These are phyloP conservation scores for Chaetomium cochliodes DNA, from an alignment of 495 filamentous ascomycete genomes.

Conservation along the genomic window DNA sequence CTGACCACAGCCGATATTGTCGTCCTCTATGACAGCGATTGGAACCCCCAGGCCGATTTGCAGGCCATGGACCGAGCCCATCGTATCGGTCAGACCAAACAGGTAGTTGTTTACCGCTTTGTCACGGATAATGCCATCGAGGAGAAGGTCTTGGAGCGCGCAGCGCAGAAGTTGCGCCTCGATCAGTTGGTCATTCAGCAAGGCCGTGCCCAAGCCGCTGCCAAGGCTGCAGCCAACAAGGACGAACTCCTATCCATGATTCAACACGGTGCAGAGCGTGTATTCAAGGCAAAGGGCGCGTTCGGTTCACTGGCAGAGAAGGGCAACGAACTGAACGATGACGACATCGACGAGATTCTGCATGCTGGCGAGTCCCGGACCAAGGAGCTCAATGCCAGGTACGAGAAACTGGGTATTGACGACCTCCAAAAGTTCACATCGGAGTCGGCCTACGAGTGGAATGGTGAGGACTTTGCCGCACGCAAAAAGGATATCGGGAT, in stretches of 20 bases:
- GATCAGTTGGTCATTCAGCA: constrained; percentile 99
- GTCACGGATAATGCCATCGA: constrained; percentile 98
- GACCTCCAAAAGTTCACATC: constrained; percentile 97
- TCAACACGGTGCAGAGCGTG: constrained; percentile 93
- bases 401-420: constrained; percentile 97
- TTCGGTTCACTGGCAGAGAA: constrained; percentile 57
- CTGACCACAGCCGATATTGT: constrained; percentile 95
- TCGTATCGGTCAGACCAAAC: constrained; percentile 97
- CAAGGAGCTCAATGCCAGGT: constrained; percentile 82
- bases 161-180: constrained; percentile 93
- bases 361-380: constrained; percentile 86
- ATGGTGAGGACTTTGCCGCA: constrained; percentile 89
- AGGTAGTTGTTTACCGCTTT: constrained; percentile 93
- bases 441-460: constrained; percentile 98
- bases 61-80: constrained; percentile 99
- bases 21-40: constrained; percentile 97
- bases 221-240: constrained; percentile 84
- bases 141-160: constrained; percentile 96
- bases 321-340: constrained; percentile 67
- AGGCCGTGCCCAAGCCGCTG: constrained; percentile 88
- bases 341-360: constrained; percentile 87
- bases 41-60: constrained; percentile 98
- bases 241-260: constrained; percentile 98
- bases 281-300: constrained; percentile 70
- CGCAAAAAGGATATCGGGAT: constrained; percentile 92